These are phyloP conservation scores for Pseudocercospora fuligena DNA, from an alignment of 2,329 filamentous ascomycete species.

Conservation along the genomic window DNA sequence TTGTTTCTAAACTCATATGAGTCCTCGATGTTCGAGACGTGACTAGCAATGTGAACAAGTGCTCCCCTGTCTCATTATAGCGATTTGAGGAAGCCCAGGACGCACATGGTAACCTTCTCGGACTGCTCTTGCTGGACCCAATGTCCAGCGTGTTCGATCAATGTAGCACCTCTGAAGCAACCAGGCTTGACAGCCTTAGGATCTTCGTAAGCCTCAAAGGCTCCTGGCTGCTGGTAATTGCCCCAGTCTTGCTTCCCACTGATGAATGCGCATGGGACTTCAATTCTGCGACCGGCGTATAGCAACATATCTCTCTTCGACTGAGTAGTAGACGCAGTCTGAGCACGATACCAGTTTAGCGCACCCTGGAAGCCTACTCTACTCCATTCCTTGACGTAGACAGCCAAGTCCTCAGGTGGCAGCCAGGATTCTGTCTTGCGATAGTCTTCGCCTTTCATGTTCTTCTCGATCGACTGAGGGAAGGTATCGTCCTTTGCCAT, in stretches of 20 bases:
- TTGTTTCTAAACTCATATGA: background rate
- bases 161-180: conserved; percentile 59
- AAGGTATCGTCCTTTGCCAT: conserved; percentile 65
- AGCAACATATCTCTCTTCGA: conserved; percentile 59
- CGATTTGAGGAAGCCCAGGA: conserved; percentile 50
- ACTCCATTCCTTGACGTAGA: conserved; percentile 65
- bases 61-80: background rate
- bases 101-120: conserved; percentile 55
- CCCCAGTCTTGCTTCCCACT: conserved; percentile 69
- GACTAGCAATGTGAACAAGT: too few species aligned
- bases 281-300: conserved; percentile 65
- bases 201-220: conserved; percentile 61
- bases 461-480: conserved; percentile 60
- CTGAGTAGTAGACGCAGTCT: conserved; percentile 54
- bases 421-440: conserved; percentile 60
- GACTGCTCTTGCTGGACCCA: conserved; percentile 73
- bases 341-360: conserved; percentile 69
- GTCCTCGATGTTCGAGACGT: background rate
- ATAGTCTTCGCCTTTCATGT: conserved; percentile 60
- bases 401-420: conserved; percentile 58
- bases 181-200: conserved; percentile 38
- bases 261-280: conserved; percentile 66
- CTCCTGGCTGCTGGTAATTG: conserved; percentile 69
- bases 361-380: conserved; percentile 69
- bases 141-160: conserved; percentile 67